phyloP scores from a whole-genome alignment of 148 eudicot species.

The Rhododendron griersonianum region DNA sequence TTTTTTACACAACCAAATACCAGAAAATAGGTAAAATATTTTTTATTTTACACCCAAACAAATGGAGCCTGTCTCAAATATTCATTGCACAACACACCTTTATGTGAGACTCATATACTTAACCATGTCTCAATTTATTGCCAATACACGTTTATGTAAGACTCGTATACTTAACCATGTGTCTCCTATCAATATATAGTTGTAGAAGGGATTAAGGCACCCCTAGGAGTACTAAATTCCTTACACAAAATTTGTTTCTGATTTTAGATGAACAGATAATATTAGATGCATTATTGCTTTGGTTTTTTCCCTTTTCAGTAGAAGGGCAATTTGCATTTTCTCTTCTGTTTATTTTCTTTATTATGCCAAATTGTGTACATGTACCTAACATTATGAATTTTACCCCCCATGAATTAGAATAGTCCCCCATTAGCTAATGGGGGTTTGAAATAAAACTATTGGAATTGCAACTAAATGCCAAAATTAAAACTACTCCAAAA shows the following conservation, averaged over 20 bases:
- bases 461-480: neutral
- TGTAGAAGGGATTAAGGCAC: too few species aligned
- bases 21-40: too few species aligned
- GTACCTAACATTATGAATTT: neutral
- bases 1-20: too few species aligned
- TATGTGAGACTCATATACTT: too few species aligned
- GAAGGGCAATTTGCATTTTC: neutral
- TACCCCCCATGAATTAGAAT: neutral
- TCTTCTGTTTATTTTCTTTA: neutral
- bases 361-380: neutral
- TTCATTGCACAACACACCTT: too few species aligned
- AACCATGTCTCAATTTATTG: too few species aligned
- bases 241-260: neutral
- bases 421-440: neutral
- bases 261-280: neutral
- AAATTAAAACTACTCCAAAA: neutral
- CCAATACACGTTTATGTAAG: too few species aligned
- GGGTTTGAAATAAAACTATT: neutral
- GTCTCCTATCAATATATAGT: too few species aligned
- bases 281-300: neutral
- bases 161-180: too few species aligned
- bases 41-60: too few species aligned
- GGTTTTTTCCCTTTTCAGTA: neutral
- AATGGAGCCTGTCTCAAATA: too few species aligned
- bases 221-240: too few species aligned